Percentiles rank a stretch among this genome's conserved stretches.
Conservation (phyloP, 768 basidiomycete genomes). For the Cystobasidium ongulense region DNA sequence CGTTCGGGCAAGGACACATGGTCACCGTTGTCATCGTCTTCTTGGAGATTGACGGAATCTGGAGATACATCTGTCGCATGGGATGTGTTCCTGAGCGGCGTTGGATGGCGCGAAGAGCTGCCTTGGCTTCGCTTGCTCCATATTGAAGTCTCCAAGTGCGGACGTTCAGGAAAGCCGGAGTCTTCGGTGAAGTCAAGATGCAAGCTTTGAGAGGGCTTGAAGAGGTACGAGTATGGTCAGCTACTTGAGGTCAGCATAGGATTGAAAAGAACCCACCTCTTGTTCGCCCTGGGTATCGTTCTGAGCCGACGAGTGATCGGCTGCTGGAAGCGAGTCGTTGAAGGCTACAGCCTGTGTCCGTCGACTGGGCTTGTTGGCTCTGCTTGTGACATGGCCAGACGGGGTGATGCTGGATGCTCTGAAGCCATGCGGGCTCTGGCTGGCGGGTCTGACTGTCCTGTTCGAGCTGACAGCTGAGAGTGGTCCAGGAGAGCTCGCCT, state of each 20-base stretch:
- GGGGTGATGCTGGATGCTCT: not conserved
- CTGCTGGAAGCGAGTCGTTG: not conserved
- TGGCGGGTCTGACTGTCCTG: not conserved
- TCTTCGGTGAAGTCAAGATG: not conserved
- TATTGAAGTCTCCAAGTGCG: not conserved
- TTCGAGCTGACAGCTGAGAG: slow-evolving; percentile 6
- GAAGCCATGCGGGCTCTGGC: not conserved
- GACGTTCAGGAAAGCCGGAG: not conserved
- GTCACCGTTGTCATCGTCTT: not conserved
- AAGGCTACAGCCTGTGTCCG: not conserved
- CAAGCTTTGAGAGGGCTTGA: not conserved
- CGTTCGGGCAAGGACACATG: not conserved
- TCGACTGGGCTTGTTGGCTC: not conserved
- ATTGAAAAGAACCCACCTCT: not conserved
- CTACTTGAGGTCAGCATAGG: too few relatives aligned
- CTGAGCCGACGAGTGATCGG: not conserved
- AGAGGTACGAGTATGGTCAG: not conserved
- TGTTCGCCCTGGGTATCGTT: not conserved
- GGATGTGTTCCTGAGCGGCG: not conserved
- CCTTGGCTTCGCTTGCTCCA: not conserved
- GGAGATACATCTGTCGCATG: not conserved
- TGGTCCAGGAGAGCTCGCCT: not conserved
- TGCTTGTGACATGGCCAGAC: not conserved
- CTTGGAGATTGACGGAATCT: not conserved
- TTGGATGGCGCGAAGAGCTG: not conserved